A percentile compares a stretch with the other conserved stretches of the same genome.
Conservation (phyloP, 768 basidiomycete genomes). For the Chalciporus sphaerocephalus region DNA sequence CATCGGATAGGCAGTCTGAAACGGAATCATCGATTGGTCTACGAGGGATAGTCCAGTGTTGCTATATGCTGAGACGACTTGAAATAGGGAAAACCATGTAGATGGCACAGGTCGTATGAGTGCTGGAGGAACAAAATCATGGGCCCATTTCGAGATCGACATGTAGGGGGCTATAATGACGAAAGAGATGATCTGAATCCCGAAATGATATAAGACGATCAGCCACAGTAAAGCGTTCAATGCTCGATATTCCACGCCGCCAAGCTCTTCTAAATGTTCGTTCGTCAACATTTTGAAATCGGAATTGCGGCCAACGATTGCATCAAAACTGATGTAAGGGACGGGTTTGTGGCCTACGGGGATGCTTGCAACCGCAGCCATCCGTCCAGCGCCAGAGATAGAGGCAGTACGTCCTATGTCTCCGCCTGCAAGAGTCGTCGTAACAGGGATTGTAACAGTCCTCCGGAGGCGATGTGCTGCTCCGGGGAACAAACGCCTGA, state of each 20-base stretch:
- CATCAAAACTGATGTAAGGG: conserved; percentile 83
- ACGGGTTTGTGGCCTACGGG: conserved; percentile 49
- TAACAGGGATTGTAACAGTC: conserved; percentile 72
- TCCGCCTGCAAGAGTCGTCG: conserved; percentile 47
- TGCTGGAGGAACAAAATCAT: conserved; percentile 55
- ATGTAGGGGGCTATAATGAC: conserved; percentile 81
- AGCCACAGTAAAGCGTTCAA: conserved; percentile 80
- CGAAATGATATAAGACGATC: conserved; percentile 69
- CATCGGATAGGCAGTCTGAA: conserved; percentile 82
- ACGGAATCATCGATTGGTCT: conserved; percentile 89
- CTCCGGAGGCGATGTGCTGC: conserved; percentile 53
- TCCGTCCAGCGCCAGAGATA: conserved; percentile 9
- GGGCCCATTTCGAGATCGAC: conserved; percentile 51
- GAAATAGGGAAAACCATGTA: conserved; percentile 82
- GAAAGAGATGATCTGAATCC: conserved; percentile 63
- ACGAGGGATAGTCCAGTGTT: conserved; percentile 86
- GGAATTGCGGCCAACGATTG: conserved; percentile 80
- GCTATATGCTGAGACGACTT: conserved; percentile 81
- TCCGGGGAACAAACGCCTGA: conserved; percentile 60
- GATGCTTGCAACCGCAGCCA: conserved; percentile 14
- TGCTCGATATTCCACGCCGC: conserved; percentile 90
- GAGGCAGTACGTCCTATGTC: conserved; percentile 27
- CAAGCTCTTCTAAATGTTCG: conserved; percentile 87
- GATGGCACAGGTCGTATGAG: conserved; percentile 53
- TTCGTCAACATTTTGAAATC: conserved; percentile 62